Conservation (phyloP, 164 flowering plant genomes). For the Chimonanthus praecox region DNA sequence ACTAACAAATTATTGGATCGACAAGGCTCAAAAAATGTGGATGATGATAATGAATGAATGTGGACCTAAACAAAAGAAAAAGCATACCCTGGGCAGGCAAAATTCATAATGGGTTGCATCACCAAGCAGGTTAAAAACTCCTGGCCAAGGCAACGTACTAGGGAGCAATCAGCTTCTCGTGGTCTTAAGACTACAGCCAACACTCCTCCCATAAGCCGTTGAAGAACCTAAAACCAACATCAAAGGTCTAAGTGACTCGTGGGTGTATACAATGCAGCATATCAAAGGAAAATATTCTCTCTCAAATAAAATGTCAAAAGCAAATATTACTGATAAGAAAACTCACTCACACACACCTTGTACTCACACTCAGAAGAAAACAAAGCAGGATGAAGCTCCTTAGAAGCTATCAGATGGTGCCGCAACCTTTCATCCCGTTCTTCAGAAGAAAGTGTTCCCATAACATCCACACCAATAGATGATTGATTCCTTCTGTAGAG, state of each 20-base stretch:
- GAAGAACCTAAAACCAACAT: constrained; percentile 58
- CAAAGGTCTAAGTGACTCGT: background rate
- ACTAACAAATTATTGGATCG: no score
- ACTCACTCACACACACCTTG: constrained; percentile 90
- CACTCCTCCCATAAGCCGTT: constrained; percentile 70
- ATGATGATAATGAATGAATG: background rate
- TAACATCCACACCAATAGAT: constrained; percentile 82
- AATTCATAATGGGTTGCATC: constrained; percentile 80
- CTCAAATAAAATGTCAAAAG: background rate
- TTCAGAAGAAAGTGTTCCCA: constrained; percentile 81
- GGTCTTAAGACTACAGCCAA: constrained; percentile 75
- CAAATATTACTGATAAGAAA: background rate
- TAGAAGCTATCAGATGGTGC: constrained; percentile 77
- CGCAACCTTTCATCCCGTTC: constrained; percentile 94
- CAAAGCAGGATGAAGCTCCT: constrained; percentile 96
- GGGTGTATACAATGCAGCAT: background rate
- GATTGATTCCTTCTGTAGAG: constrained; percentile 86
- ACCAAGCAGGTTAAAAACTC: constrained; percentile 91
- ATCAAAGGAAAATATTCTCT: background rate
- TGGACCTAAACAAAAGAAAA: background rate
- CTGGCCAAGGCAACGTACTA: constrained; percentile 70
- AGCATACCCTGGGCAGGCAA: constrained; percentile 84
- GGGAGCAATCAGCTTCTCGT: constrained; percentile 84
- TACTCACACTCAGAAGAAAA: constrained; percentile 96
- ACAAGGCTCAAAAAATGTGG: no score